Evolutionary conservation across 2,329 filamentous ascomycete genomes (phyloP), one percentile per base, ranked within the genome.

Genomic region (Trichoderma pleuroti): DNA sequence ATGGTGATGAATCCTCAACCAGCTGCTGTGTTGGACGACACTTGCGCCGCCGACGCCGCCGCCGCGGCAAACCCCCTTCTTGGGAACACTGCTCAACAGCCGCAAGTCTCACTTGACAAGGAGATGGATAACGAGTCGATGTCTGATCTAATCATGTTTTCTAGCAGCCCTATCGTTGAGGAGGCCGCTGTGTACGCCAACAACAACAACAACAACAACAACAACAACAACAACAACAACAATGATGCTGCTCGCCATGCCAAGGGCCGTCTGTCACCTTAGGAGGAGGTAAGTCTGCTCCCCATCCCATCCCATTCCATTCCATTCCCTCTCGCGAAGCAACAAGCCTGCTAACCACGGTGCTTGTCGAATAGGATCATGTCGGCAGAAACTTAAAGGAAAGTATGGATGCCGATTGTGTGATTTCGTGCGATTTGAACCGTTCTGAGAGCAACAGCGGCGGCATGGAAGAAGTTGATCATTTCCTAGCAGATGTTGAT

Each of bases 201-300:
- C 8, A 16, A 69, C 18, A 16, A 42, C n/a, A n/a, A n/a, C n/a
- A n/a, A n/a, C n/a, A n/a, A n/a, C n/a, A n/a, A n/a, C n/a, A n/a
- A n/a, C n/a, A n/a, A n/a, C n/a, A n/a, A n/a, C n/a, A n/a, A n/a
- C n/a, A n/a, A n/a, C 2, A 21, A 56, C 8, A 16, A 69, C 18
- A 16, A 42, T 42, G 30, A 10, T 42, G 30, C 12, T 42, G 18
- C 34, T 11, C 42, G 30, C 12, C 42, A 32, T 16, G 30, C 49
- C 18, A 70, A 73, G 11, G 76, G 76, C 34, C 74, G 77, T 26
- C 70, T 78, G 26, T 76, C 76, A 28, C 74, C 76, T 39, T 78
- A 75, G 76, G 73, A 75, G 46, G 73, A 74, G 46, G 76, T 77
- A 36, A 71, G 72, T 70, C 8, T n/a, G 11, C 28, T 11, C 2